These are phyloP conservation scores for Fusarium sulawesiense DNA, from an alignment of 2,329 filamentous ascomycete genomes.

Conservation along the genomic window DNA sequence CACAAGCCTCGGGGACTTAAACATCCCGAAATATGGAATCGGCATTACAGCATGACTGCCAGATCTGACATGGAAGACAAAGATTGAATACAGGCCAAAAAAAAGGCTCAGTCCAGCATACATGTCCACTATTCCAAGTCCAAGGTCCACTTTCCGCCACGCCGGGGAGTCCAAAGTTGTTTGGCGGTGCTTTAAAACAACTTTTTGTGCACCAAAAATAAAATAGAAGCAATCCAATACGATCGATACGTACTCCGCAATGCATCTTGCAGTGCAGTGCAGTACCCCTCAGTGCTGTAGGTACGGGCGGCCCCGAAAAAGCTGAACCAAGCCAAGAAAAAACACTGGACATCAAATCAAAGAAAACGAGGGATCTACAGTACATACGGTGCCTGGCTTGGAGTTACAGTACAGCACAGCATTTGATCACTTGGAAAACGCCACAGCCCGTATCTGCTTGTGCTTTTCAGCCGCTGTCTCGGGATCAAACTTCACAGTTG, in stretches of 20 bases:
- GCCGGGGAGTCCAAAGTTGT: slow-evolving; percentile 24
- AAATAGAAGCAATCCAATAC: slow-evolving; percentile 9
- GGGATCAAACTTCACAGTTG: not conserved
- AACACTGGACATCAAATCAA: slow-evolving; percentile 34
- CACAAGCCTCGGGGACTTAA: slow-evolving; percentile 1
- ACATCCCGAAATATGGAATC: slow-evolving; percentile 1
- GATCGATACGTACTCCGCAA: slow-evolving; percentile 11
- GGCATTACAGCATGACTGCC: not conserved
- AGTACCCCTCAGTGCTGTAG: not conserved
- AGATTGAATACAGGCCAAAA: not conserved
- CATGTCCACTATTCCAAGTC: slow-evolving; percentile 22
- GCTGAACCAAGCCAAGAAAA: slow-evolving; percentile 31
- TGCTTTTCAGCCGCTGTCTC: slow-evolving; percentile 5
- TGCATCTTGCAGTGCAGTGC: not conserved
- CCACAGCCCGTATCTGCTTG: slow-evolving; percentile 30
- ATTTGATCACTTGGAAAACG: slow-evolving; percentile 4
- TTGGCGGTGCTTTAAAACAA: slow-evolving; percentile 15
- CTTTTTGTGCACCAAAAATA: slow-evolving; percentile 32
- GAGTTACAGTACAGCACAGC: slow-evolving; percentile 3
- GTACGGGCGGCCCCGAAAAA: slow-evolving; percentile 37
- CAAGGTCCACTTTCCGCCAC: slow-evolving; percentile 31
- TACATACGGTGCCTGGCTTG: slow-evolving; percentile 23
- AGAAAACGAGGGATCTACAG: slow-evolving; percentile 34
- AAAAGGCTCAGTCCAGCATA: slow-evolving; percentile 1
- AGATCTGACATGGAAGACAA: not conserved